phyloP scores from a whole-genome alignment of 768 basidiomycete genomes.

The Symmetrospora coprosmae region DNA sequence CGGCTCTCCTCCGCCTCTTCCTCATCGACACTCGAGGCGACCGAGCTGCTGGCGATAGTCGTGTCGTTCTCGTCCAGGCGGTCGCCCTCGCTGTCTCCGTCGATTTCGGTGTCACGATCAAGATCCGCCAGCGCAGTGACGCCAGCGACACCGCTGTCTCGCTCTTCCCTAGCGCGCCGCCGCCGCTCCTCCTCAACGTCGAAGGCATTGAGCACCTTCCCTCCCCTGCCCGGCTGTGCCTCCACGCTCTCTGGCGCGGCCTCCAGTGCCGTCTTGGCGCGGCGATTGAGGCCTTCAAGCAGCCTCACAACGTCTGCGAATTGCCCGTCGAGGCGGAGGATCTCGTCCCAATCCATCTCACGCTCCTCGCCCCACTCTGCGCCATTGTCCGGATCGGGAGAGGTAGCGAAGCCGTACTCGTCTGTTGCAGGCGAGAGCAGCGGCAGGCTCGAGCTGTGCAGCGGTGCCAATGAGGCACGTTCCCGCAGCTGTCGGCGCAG shows the following conservation, averaged over 20 bases:
- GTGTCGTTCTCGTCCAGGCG: too few species aligned
- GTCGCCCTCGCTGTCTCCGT: too few species aligned
- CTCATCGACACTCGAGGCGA: too few species aligned
- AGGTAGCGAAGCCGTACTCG: conserved; percentile 36
- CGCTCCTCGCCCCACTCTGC: conserved; percentile 39
- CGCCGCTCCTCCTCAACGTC: too few species aligned
- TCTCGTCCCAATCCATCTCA: conserved; percentile 38
- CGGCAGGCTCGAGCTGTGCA: conserved; percentile 42
- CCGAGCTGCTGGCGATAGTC: too few species aligned
- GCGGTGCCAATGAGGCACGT: conserved; percentile 38
- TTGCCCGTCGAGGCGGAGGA: conserved; percentile 37
- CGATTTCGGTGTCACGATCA: too few species aligned
- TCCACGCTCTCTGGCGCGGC: conserved; percentile 8
- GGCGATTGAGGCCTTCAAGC: conserved; percentile 50
- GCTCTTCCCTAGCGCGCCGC: too few species aligned
- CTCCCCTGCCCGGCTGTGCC: background rate
- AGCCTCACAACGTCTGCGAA: conserved; percentile 54
- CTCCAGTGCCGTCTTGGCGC: conserved; percentile 38
- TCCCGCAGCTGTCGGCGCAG: conserved; percentile 69
- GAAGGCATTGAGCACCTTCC: conserved; percentile 9
- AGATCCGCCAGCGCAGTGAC: too few species aligned
- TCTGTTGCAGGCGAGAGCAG: background rate
- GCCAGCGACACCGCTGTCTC: too few species aligned
- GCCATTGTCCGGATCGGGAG: conserved; percentile 36
- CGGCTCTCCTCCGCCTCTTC: too few species aligned